Percentiles rank a stretch among this genome's conserved stretches.
phyloP scores from a whole-genome alignment of 2,329 filamentous ascomycete genomes.

The Aspergillus neoniger region DNA sequence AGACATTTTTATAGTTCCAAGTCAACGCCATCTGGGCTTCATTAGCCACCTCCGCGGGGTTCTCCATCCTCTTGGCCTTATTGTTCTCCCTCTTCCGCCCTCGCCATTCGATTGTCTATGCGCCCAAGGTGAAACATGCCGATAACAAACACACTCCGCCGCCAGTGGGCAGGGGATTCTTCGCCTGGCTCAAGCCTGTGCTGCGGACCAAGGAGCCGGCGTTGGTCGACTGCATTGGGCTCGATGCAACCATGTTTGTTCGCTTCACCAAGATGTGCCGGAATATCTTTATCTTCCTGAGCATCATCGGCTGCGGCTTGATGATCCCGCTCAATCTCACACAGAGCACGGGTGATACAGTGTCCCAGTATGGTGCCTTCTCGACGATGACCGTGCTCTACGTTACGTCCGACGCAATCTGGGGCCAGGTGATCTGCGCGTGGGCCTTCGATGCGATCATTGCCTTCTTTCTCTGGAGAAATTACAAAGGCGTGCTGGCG shows the following conservation, averaged over 20 bases:
- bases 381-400: conserved; percentile 54
- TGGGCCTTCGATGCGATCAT: conserved; percentile 74
- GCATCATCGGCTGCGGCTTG: conserved; percentile 71
- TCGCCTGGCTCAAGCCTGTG: conserved; percentile 82
- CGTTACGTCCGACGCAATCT: conserved; percentile 52
- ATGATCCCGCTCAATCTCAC: conserved; percentile 78
- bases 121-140: conserved; percentile 88
- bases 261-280: conserved; percentile 88
- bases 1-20: conserved; percentile 48
- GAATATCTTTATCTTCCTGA: conserved; percentile 78
- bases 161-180: conserved; percentile 79
- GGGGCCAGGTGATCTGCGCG: conserved; percentile 61
- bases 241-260: conserved; percentile 90
- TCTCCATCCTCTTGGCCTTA: conserved; percentile 72
- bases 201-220: conserved; percentile 75
- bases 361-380: conserved; percentile 35
- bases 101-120: conserved; percentile 89
- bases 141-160: conserved; percentile 89
- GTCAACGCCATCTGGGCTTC: conserved; percentile 73
- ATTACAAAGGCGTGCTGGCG: conserved; percentile 72
- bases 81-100: conserved; percentile 87
- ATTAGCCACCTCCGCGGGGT: conserved; percentile 74
- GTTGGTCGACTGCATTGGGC: conserved; percentile 76
- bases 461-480: conserved; percentile 82
- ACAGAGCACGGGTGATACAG: conserved; percentile 44